Conservation (phyloP, 129 eudicot genomes). For the Flaveria trinervia region DNA sequence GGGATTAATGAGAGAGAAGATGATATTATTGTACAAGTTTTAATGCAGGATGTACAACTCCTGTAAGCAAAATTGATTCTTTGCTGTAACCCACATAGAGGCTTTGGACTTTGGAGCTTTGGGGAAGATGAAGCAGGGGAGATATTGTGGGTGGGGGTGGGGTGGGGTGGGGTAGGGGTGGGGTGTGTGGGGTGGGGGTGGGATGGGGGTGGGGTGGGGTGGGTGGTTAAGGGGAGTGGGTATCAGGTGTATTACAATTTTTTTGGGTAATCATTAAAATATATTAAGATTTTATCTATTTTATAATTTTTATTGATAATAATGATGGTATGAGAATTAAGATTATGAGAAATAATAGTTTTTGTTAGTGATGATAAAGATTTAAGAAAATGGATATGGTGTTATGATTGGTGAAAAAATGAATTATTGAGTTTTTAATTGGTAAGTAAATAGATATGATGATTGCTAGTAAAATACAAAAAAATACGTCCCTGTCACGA, state of each 20-base stretch:
- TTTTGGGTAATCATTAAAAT: conserved; percentile 5
- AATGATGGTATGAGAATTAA: no score
- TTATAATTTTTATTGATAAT: no score
- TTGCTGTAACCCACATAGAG: conserved; percentile 43
- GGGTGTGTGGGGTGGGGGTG: not conserved
- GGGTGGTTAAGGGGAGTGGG: conserved; percentile 17
- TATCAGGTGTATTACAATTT: conserved; percentile 22
- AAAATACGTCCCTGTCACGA: not conserved
- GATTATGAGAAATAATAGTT: no score
- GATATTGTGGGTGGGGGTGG: not conserved
- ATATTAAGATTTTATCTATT: not conserved
- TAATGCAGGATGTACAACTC: conserved; percentile 7
- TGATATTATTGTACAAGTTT: conserved; percentile 27
- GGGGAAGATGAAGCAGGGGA: conserved; percentile 37
- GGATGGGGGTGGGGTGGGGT: not conserved
- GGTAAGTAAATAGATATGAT: not conserved
- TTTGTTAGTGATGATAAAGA: no score
- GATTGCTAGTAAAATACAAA: not conserved
- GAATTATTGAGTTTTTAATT: not conserved
- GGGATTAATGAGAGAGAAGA: conserved; percentile 49
- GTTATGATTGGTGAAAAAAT: not conserved
- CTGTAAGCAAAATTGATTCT: conserved; percentile 1
- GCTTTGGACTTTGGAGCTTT: conserved; percentile 7
- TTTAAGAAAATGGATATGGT: not conserved
- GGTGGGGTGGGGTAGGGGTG: not conserved